Conservation (phyloP, 2,329 filamentous ascomycete genomes). For the Beauveria caledonica region DNA sequence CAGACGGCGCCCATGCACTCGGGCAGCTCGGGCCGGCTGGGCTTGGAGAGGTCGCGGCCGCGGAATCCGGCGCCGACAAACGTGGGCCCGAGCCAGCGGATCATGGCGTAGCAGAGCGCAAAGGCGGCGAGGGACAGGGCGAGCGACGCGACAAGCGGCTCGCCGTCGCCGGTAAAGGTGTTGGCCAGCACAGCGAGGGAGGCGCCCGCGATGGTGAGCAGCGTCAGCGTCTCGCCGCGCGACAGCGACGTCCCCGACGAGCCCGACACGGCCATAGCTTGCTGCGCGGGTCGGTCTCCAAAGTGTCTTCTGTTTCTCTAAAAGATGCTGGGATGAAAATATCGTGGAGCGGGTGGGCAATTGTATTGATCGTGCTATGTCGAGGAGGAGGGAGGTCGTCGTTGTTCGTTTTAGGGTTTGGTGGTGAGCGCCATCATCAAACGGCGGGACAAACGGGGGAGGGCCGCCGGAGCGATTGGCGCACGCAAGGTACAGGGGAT, state of each 20-base stretch:
- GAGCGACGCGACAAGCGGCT: constrained; percentile 80
- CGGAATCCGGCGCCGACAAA: constrained; percentile 86
- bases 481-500: not conserved
- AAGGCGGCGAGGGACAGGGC: constrained; percentile 84
- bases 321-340: not conserved
- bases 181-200: constrained; percentile 69
- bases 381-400: not conserved
- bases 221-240: constrained; percentile 42
- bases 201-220: constrained; percentile 56
- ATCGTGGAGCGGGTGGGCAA: not conserved
- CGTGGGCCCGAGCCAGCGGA: constrained; percentile 84
- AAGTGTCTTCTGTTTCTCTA: not conserved
- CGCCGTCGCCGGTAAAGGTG: constrained; percentile 76
- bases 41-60: constrained; percentile 77
- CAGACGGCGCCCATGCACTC: constrained; percentile 95
- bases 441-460: not conserved
- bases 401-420: not conserved
- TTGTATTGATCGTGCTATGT: not conserved
- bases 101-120: constrained; percentile 71
- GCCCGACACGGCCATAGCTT: constrained; percentile 6
- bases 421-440: not conserved
- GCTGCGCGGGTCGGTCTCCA: no score
- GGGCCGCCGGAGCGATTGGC: no score
- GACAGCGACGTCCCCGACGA: constrained; percentile 28
- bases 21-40: constrained; percentile 65